Base-by-base conservation (phyloP, 2,329 filamentous ascomycete genomes). In the Metarhizium anisopliae region DNA sequence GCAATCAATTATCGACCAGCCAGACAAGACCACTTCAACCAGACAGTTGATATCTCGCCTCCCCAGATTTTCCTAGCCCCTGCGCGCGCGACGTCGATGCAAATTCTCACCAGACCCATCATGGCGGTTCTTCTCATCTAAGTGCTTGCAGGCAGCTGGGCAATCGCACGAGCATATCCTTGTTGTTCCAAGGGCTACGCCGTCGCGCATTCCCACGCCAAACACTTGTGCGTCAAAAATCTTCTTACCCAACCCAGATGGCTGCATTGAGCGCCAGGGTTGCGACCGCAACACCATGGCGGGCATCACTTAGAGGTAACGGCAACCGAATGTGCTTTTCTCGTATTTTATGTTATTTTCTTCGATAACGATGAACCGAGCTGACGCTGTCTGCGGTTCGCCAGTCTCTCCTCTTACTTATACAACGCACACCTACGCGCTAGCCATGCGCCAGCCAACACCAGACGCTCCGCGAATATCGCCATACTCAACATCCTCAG, bases 231-330 rank as follows among this genome's bases (percentile, higher is more conserved):
- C 18, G 14, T 30, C 20, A 8, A 29, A 18, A 42, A 18, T 32
- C 36, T 51, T 51, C 20, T 45, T 18, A 47, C 49, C 35, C 32
- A 55, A 35, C 50, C 52, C 53, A 55, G 40, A 63, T 63, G 61
- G 58, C 61, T 50, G 55, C 59, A 40, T 56, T 55, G 43, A 56
- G 51, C 47, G 56, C 58, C 61, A 61, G 59, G 52, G 54, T 60
- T 42, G 53, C 61, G 11, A 58, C 58, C 53, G 52, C 58, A 53
- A 56, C 56, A 43, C 52, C 58, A 47, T 60, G 61, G 61, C 59
- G 58, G 45, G 55, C 55, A 51, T 57, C 60, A 3, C 35, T 25
- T 38, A 52, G 51, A 54, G 54, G 61, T 58, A 55, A 30, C 45
- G 52, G 61, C 56, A 55, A 30, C 25, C 45, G 30, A 11, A 13